Conservation (phyloP, 305 asterid species). For the Striga hermonthica region DNA sequence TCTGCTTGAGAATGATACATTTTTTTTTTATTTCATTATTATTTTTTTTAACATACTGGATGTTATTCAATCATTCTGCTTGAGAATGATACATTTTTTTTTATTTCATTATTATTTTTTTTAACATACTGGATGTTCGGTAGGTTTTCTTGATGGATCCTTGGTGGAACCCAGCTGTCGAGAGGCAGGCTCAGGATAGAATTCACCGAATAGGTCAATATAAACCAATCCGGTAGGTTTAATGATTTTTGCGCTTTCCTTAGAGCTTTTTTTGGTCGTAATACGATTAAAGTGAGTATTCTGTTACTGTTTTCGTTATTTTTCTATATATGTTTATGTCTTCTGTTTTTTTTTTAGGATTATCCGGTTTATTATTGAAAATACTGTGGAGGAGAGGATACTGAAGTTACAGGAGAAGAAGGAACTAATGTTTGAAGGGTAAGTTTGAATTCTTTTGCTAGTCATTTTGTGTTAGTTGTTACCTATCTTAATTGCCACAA, state of each 20-base stretch:
- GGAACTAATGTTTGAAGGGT: slow-evolving; percentile 95
- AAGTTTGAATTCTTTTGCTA: too few species aligned
- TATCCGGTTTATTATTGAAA: slow-evolving; percentile 76
- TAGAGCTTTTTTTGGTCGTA: too few species aligned
- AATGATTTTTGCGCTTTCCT: too few species aligned
- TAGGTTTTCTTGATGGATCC: slow-evolving; percentile 98
- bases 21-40: slow-evolving; percentile 4
- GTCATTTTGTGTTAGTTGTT: too few species aligned
- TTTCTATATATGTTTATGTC: too few species aligned
- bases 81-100: too few species aligned
- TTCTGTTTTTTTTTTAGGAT: slow-evolving; percentile 50
- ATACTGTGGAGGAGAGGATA: slow-evolving; percentile 87
- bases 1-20: too few species aligned
- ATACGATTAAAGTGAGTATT: too few species aligned
- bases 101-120: slow-evolving; percentile 14
- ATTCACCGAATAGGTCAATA: slow-evolving; percentile 91
- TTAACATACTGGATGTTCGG: slow-evolving; percentile 13
- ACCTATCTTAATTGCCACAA: too few species aligned
- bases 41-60: slow-evolving; percentile 13
- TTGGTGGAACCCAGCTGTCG: slow-evolving; percentile 99
- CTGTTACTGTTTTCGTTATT: too few species aligned
- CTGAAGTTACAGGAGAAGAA: slow-evolving; percentile 89
- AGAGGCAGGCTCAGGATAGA: slow-evolving; percentile 94
- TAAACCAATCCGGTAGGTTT: slow-evolving; percentile 74
- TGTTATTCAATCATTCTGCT: neutral